Evolutionary conservation across 78 protist genomes (phyloP), one percentile per base, ranked within the genome.

Genomic region (Speleostelium caveatum): DNA sequence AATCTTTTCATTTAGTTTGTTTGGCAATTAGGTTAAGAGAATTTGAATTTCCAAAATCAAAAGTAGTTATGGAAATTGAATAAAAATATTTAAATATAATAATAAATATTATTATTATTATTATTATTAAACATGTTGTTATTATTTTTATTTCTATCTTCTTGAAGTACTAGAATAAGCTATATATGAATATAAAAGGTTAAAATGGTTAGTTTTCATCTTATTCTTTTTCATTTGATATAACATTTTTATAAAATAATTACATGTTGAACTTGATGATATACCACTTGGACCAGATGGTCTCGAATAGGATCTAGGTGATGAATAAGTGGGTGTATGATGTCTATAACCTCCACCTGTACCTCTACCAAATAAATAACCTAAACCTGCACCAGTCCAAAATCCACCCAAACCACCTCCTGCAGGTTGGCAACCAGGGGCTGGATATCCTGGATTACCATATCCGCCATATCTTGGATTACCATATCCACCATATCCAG

Each of bases 11-110:
- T 14, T 14, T 69, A 83, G 91, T 83, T 3, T 83, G 75, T 62
- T 83, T 73, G 67, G 69, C 59, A 41, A 83, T 83, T 36, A 67
- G 91, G 69, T 42, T 83, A 42, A 83, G 91, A 83, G 39, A 38
- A 30, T 39, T 73, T 17, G 91, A 83, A 32, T 83, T 56, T 32
- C 91, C 91, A 45, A 45, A 45, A 10, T 10, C 53, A 14, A 14
- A 6, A 45, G 10, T 6, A 14, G 6, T 10, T 14, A 45, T 14
- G 10, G 10, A 45, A 45, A 45, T 45, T 45, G 10, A 45, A 45
- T 14, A 45, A 14, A 45, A 14, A 45, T 45, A 14, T 45, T 45
- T 14, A 14, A 45, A 45, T 10, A 6, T 45, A 45, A 10, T 45
- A 45, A 10, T 45, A 45, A n/a, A n/a, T n/a, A n/a, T n/a, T n/a